Evolutionary conservation across 2,329 filamentous ascomycete species (phyloP).

Genomic region (Fusarium duplospermum): DNA sequence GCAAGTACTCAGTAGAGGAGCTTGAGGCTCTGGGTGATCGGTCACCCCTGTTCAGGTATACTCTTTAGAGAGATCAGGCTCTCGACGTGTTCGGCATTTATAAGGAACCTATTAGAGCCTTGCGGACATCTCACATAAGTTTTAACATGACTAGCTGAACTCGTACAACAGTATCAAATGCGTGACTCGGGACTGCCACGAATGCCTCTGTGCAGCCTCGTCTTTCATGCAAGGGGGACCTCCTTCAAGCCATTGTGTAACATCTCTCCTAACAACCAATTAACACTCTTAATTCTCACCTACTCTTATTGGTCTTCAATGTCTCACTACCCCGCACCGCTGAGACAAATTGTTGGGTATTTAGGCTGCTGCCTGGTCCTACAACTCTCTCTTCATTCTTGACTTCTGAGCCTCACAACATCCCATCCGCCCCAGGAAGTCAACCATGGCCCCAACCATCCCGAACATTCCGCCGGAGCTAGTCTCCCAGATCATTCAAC

Average conservation of each 20-base stretch:
- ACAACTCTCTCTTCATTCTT: background rate
- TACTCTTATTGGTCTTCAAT: background rate
- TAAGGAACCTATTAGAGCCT: background rate
- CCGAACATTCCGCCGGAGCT: background rate
- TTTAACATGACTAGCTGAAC: background rate
- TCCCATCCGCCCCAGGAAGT: background rate
- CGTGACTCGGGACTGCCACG: too few species aligned
- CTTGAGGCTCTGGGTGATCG: background rate
- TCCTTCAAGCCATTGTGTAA: background rate
- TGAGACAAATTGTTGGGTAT: background rate
- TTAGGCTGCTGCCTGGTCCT: background rate
- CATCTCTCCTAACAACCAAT: background rate
- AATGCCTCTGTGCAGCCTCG: too few species aligned
- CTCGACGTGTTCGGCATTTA: background rate
- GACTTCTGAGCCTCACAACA: background rate
- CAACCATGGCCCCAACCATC: background rate
- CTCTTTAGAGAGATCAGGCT: background rate
- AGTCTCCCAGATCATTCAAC: background rate
- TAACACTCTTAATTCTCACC: background rate
- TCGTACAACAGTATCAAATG: too few species aligned
- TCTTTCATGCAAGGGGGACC: too few species aligned
- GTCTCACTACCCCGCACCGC: background rate
- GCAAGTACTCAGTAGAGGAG: background rate
- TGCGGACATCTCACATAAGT: background rate
- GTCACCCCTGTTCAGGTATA: background rate